These are phyloP conservation scores for Friedmanniomyces simplex DNA, from an alignment of 495 filamentous ascomycete species.

Conservation along the genomic window DNA sequence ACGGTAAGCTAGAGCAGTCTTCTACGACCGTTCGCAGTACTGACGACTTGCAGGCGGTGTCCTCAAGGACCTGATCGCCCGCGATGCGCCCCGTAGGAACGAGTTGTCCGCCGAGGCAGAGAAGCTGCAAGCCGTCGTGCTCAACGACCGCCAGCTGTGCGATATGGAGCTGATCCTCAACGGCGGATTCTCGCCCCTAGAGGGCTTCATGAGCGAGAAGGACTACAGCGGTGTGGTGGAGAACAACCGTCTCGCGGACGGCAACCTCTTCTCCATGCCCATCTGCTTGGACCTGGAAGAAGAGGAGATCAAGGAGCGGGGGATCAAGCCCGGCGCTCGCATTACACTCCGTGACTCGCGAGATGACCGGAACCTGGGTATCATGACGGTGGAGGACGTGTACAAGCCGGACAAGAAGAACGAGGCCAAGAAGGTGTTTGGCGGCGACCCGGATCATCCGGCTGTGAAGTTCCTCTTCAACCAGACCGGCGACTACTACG, in stretches of 20 bases:
- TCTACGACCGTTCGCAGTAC: neutral
- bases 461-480: conserved; percentile 81
- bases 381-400: conserved; percentile 89
- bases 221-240: conserved; percentile 87
- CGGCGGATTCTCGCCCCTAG: conserved; percentile 92
- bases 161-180: conserved; percentile 93
- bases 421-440: conserved; percentile 90
- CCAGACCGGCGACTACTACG: conserved; percentile 73
- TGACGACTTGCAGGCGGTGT: conserved; percentile 49
- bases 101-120: conserved; percentile 77
- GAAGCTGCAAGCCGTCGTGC: conserved; percentile 68
- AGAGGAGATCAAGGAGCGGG: conserved; percentile 57
- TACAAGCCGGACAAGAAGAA: conserved; percentile 91
- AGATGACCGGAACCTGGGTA: conserved; percentile 90
- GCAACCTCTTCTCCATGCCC: conserved; percentile 91
- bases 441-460: conserved; percentile 86
- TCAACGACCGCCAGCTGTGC: conserved; percentile 90
- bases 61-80: conserved; percentile 91
- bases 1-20: conserved; percentile 38
- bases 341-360: conserved; percentile 89
- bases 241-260: conserved; percentile 73
- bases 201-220: conserved; percentile 95
- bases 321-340: conserved; percentile 66
- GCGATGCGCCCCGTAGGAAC: conserved; percentile 68
- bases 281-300: conserved; percentile 83